Base-by-base conservation (phyloP, 495 filamentous ascomycete species). In the Astrothelium subdiscretum region DNA sequence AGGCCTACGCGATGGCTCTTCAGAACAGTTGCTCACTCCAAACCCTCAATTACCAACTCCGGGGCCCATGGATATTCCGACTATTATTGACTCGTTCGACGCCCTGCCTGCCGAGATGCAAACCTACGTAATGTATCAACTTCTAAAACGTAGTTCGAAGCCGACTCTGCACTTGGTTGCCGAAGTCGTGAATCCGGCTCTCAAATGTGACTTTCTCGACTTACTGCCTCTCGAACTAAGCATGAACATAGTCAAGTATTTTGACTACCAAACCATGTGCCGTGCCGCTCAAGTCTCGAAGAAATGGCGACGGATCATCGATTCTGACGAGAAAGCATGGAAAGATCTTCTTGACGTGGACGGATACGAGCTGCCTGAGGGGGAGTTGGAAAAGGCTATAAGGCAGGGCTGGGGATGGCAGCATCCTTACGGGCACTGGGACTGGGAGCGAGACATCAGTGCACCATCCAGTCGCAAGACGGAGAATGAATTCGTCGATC, bases 331-430 rank as follows among this genome's bases (percentile, higher is more conserved):
- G 73, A 91, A 87, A 38, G 88, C 89, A 6, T 99, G 94, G 94
- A 97, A 96, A 74, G 88, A 92, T 62, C 79, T 96, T 0, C 86
- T 99, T 63, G 91, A 96, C 62, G 78, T 78, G 12, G 90, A 96
- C 73, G 89, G 89, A 0, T 96, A 88, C 73, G 70, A 74, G 13
- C 77, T 97, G 18, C 87, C 90, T 18, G 81, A 87, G 1, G 89
- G 90, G 13, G 94, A 99, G 70, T 76, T 99, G 20, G 84, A 92
- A 59, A 83, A 85, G 63, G 92, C 94, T 15, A 88, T 97, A 59
- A 81, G 78, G 31, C 88, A 97, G 75, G 94, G 94, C n/a, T 99
- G 94, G 94, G 94, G 92, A n/a, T 99, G 92, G 90, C 94, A 97
- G 71, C 86, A 89, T 72, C 89, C 91, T 1, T 83, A 84, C 59